Base-by-base conservation (phyloP, 2,329 filamentous ascomycete species). In the Neoscytalidium dimidiatum region DNA sequence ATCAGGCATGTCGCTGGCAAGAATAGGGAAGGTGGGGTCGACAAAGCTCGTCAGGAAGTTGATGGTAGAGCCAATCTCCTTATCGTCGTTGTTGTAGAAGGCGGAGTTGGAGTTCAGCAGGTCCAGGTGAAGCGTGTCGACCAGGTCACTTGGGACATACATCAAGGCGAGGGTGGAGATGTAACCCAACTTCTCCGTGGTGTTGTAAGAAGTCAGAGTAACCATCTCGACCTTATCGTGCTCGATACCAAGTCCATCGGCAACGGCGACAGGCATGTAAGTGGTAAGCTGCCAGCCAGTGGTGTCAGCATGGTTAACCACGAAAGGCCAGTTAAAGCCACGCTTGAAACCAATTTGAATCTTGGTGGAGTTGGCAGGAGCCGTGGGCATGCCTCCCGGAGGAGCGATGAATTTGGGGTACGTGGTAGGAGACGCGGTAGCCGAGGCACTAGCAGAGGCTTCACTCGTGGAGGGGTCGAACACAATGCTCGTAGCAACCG, bases 331-430 rank as follows among this genome's bases (percentile, higher is more conserved):
- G 80, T 96, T 94, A 70, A 96, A 84, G 1, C 86, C 85, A 73
- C 88, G 90, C 61, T 87, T 82, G 84, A 98, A 97, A 35, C 91
- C 95, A 68, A 98, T 85, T 75, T 97, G 92, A 70, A 97, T 89
- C 70, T 91, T 79, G 3, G 86, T 88, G 0, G 86, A 88, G 69
- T 91, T 90, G 3, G 83, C 78, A 0, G 92, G 90, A 19, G 83
- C 76, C 4, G 79, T 66, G 21, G 83, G 81, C 56, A 85, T 83
- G 31, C 85, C 85, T 64, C 85, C 83, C 44, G 87, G 85, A 8
- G 92, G 92, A 29, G 88, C 86, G 69, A 97, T 94, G 48, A 91
- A 85, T 71, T 87, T 87, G 33, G 63, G 63, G 33, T 65, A 65
- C 7, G 46, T 41, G 13, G 62, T 64, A 19, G 61, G 21, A 29